A percentile compares a stretch with the other conserved stretches of the same genome.
Conservation (phyloP, 1,284 basidiomycete species). For the Xanthoconium separans region DNA sequence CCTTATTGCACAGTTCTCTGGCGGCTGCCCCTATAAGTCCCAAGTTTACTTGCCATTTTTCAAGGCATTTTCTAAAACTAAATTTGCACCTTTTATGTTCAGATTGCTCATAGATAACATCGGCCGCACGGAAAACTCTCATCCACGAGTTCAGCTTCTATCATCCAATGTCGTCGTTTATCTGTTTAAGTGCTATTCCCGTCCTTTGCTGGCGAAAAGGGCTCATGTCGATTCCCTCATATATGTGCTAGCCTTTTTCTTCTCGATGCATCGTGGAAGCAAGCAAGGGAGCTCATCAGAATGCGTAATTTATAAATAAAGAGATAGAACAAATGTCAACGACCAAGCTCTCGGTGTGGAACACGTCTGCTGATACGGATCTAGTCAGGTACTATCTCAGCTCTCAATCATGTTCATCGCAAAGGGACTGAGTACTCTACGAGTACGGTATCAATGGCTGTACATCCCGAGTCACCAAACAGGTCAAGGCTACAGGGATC, state of each 20-base stretch:
- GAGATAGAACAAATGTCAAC: neutral
- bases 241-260: neutral
- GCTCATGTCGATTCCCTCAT: neutral
- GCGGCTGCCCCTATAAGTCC: neutral
- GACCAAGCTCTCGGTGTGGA: neutral
- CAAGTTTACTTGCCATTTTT: neutral
- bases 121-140: neutral
- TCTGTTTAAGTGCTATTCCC: neutral
- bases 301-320: neutral
- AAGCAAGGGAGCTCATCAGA: neutral
- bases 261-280: neutral
- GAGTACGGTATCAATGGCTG: no score
- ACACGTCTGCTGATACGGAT: neutral
- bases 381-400: no score
- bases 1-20: neutral
- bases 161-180: neutral
- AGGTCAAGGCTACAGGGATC: no score
- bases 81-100: neutral
- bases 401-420: no score
- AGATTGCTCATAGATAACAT: neutral
- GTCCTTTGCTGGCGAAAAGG: neutral
- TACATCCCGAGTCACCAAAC: no score
- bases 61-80: neutral
- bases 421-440: no score
- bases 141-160: neutral